Conservation (phyloP, 2,329 filamentous ascomycete genomes). For the Verticillium nubilum region DNA sequence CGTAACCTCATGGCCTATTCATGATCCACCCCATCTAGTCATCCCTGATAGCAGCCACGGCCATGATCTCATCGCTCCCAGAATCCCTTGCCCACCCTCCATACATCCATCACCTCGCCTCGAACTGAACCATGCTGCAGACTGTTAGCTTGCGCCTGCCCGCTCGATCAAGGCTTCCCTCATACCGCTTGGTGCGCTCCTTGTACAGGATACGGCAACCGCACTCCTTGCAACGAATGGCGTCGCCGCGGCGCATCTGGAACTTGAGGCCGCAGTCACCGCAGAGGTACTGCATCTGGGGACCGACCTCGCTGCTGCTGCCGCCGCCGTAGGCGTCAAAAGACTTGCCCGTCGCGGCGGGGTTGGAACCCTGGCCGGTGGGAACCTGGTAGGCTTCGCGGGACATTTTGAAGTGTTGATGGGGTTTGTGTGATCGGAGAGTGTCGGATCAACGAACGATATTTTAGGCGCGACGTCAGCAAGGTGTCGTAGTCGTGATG, state of each 20-base stretch:
- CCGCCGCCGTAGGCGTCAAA: constrained; percentile 38
- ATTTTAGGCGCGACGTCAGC: not conserved
- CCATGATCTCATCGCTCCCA: not conserved
- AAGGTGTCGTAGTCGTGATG: not conserved
- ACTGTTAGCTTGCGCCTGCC: constrained; percentile 13
- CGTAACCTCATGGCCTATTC: not conserved
- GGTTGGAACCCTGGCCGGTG: constrained; percentile 39
- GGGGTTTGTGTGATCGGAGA: not conserved
- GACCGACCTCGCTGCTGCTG: constrained; percentile 34
- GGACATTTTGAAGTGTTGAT: constrained; percentile 39
- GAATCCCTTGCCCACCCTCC: not conserved
- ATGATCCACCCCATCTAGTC: not conserved
- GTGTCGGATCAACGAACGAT: not conserved
- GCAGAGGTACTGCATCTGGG: constrained; percentile 66
- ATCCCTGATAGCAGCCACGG: not conserved
- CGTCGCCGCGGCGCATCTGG: constrained; percentile 68
- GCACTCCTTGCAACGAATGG: constrained; percentile 85
- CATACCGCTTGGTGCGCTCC: constrained; percentile 93
- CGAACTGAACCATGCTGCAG: constrained; percentile 92
- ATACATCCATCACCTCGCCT: constrained; percentile 61
- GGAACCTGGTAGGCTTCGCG: constrained; percentile 77
- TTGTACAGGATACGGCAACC: constrained; percentile 96
- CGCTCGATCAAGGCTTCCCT: constrained; percentile 8
- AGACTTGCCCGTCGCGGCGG: constrained; percentile 34
- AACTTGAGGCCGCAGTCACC: constrained; percentile 81